Base-by-base conservation (phyloP, 2,329 filamentous ascomycete genomes). In the Bertia moriformis region DNA sequence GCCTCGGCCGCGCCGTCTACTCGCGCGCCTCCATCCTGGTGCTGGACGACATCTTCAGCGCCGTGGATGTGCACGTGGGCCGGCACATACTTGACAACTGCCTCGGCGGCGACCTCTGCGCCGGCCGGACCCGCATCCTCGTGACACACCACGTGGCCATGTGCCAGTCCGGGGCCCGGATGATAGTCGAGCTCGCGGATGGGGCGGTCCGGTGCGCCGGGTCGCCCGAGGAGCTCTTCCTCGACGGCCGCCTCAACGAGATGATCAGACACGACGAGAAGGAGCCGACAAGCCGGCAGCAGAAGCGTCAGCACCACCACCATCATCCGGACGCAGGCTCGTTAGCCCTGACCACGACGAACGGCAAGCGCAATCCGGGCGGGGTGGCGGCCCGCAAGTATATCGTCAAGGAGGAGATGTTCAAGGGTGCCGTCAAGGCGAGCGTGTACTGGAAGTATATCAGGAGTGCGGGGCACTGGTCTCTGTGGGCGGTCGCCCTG, bases 21-120 rank as follows among this genome's bases (percentile, higher is more conserved):
- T 74, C 71, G 1, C 58, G 71, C 7, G 69, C 69, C 3, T 65
- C 67, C 0, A 67, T 73, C 42, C 49, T 78, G 4, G 50, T 78
- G 7, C 58, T 77, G 41, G 73, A 78, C 47, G 73, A 78, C 47
- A 69, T 76, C n/a, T 73, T 78, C 49, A 72, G 67, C 44, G 60
- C 72, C 4, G 59, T 77, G 15, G 73, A 78, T 54, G 66, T 69
- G 2, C 69, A 74, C 49, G 71, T 73, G 12, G 71, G 71, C 13
- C 60, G 67, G 18, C 67, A 69, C 45, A 60, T 75, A 14, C 73
- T 71, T 45, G 68, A 73, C 40, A 58, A 73, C 22, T 71, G 65
- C 19, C 51, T 76, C 3, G 70, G 62, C 12, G 71, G 71, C 1
- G 63, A 69, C 38, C 54, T 76, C 4, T 68, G 67, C 27, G 47